Base-by-base conservation (phyloP, 768 basidiomycete genomes). In the Tulasnella sp. region DNA sequence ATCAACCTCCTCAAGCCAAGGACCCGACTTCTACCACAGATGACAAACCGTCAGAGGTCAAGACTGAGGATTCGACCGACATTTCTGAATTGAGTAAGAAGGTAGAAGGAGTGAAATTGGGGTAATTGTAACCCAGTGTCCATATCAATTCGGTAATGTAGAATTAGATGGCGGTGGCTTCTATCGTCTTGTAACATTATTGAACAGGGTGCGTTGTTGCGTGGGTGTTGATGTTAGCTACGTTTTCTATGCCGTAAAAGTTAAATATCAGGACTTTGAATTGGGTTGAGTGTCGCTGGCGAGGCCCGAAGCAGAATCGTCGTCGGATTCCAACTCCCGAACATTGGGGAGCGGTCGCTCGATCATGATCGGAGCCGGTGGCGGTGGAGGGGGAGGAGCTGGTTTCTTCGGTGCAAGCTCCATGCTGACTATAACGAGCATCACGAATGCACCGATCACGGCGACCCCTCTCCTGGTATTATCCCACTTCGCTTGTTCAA, bases 401-500 rank as follows among this genome's bases (percentile, higher is more conserved):
- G 67, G 61, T 23, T 76, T 42, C 41, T 57, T 56, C 14, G 61
- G 55, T 17, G 45, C 75, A 17, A 88, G 64, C 65, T 90, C 86
- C 81, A 86, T 82, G 36, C 72, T 70, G 42, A 85, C 61, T 62
- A 89, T 73, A 60, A 84, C 83, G 59, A 63, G 50, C 34, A 60
- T 21, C 19, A 63, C 62, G 27, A 63, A 60, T 12, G 49, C 32
- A 14, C 27, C 40, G 35, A 63, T 63, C 19, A 63, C 46, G 15
- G 40, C 72, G 53, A 91, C 86, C 54, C 85, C 82, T 58, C 81
- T 80, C 49, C 86, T 80, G 81, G 89, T 87, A 60, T 87, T 91
- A 63, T 87, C 79, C 88, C 89, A 91, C 65, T 83, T 86, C 31
- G 84, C 81, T 64, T 88, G 86, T 67, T 91, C 88, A 55, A 89